These are phyloP conservation scores for Leptographium procerum DNA, from an alignment of 2,329 filamentous ascomycete genomes.

Conservation along the genomic window DNA sequence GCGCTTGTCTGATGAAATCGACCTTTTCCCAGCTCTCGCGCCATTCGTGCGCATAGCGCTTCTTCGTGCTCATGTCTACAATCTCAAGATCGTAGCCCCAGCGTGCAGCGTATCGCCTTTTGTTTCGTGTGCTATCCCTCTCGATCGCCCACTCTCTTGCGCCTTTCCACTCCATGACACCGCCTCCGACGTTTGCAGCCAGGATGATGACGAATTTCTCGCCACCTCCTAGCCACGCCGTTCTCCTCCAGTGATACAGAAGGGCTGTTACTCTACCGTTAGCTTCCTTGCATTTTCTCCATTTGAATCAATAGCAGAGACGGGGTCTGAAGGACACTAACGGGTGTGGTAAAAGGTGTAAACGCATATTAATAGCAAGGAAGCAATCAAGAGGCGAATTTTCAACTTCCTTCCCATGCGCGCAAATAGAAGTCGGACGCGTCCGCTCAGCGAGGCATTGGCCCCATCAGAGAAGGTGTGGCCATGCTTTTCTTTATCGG, in stretches of 20 bases:
- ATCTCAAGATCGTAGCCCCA: conserved; percentile 97
- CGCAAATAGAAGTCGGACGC: conserved; percentile 32
- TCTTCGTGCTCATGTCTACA: conserved; percentile 98
- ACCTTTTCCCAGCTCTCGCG: conserved; percentile 99
- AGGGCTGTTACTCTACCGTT: conserved; percentile 26
- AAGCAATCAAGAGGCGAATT: conserved; percentile 46
- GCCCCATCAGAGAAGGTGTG: conserved; percentile 43
- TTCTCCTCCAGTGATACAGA: conserved; percentile 56
- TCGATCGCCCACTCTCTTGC: conserved; percentile 97
- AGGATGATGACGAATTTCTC: conserved; percentile 89
- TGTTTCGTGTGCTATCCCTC: conserved; percentile 89
- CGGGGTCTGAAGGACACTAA: conserved; percentile 37
- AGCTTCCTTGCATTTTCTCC: neutral
- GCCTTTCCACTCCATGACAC: conserved; percentile 99
- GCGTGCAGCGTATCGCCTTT: conserved; percentile 70
- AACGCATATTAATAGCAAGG: conserved; percentile 49
- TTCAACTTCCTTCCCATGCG: conserved; percentile 55
- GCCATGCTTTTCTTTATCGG: conserved; percentile 67
- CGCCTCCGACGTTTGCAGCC: conserved; percentile 86
- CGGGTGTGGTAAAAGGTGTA: conserved; percentile 61
- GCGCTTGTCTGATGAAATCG: conserved; percentile 75
- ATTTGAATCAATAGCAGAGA: neutral
- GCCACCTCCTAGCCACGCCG: conserved; percentile 65
- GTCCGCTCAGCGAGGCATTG: conserved; percentile 34
- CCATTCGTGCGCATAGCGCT: conserved; percentile 97